A percentile compares a stretch with the other conserved stretches of the same genome.
These are phyloP conservation scores for Cystoderma amianthinum DNA, from an alignment of 768 basidiomycete genomes.

Conservation along the genomic window DNA sequence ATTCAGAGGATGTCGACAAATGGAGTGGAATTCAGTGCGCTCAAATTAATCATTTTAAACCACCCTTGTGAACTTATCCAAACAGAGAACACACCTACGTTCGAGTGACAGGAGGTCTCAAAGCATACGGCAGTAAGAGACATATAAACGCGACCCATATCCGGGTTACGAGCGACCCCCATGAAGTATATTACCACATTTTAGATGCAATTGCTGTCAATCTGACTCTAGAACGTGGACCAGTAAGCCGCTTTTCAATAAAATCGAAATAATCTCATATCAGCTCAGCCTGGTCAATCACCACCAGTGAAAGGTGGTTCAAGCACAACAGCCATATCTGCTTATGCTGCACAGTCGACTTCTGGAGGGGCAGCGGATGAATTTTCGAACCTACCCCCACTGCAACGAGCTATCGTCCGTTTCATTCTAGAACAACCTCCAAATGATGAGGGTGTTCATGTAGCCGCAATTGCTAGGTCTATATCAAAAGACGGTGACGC, in stretches of 20 bases:
- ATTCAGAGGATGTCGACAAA: constrained; percentile 51
- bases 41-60: constrained; percentile 1
- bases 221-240: constrained; percentile 59
- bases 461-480: constrained; percentile 62
- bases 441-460: constrained; percentile 63
- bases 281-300: constrained; percentile 21
- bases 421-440: constrained; percentile 47
- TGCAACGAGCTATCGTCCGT: constrained; percentile 61
- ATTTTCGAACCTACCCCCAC: constrained; percentile 47
- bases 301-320: constrained; percentile 9
- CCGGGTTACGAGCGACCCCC: constrained; percentile 56
- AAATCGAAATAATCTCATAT: constrained; percentile 1
- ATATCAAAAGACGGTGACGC: constrained; percentile 44
- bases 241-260: constrained; percentile 31
- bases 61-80: constrained; percentile 2
- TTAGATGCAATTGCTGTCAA: constrained; percentile 69
- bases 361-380: constrained; percentile 21
- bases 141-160: constrained; percentile 79
- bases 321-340: constrained; percentile 12
- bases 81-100: constrained; percentile 71
- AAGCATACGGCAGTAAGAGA: constrained; percentile 73
- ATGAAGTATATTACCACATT: constrained; percentile 80
- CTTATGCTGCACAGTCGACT: constrained; percentile 14
- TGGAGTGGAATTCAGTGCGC: constrained; percentile 40
- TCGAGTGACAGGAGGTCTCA: constrained; percentile 75